Percentiles rank a stretch among this genome's conserved stretches.
Conservation (phyloP, 371 early-diverging fungal genomes). For the Actinomortierella ambigua region DNA sequence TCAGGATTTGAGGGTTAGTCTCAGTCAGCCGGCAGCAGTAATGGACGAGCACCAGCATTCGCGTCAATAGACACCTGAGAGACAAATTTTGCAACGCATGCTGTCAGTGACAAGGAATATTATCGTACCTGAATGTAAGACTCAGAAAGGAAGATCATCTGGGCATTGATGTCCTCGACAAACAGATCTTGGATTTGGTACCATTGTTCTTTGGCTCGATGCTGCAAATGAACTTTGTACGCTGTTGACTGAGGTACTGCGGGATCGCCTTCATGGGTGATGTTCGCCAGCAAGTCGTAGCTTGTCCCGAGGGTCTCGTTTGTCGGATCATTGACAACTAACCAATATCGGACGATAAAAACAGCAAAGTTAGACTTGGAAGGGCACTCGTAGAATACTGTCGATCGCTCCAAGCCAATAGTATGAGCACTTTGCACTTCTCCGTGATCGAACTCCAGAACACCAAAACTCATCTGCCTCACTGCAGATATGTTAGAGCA, state of each 20-base stretch:
- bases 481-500: too few species aligned
- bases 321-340: slow-evolving; percentile 58
- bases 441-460: too few species aligned
- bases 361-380: too few species aligned
- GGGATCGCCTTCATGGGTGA: slow-evolving; percentile 88
- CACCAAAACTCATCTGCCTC: too few species aligned
- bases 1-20: too few species aligned
- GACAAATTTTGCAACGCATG: background rate
- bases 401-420: too few species aligned
- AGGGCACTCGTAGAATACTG: too few species aligned
- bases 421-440: too few species aligned
- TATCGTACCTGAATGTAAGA: slow-evolving; percentile 86
- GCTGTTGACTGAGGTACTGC: slow-evolving; percentile 66
- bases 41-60: background rate
- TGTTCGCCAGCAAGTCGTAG: slow-evolving; percentile 92
- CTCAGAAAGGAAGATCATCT: slow-evolving; percentile 94
- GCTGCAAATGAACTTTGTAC: slow-evolving; percentile 85
- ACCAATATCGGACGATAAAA: too few species aligned
- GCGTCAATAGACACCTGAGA: background rate
- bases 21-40: background rate
- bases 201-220: slow-evolving; percentile 90
- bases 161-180: slow-evolving; percentile 92
- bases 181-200: slow-evolving; percentile 92
- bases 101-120: background rate
- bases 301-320: slow-evolving; percentile 51